A percentile compares a stretch with the other conserved stretches of the same genome.
Conservation (phyloP, 148 eudicot species). For the Persicaria tinctoria region DNA sequence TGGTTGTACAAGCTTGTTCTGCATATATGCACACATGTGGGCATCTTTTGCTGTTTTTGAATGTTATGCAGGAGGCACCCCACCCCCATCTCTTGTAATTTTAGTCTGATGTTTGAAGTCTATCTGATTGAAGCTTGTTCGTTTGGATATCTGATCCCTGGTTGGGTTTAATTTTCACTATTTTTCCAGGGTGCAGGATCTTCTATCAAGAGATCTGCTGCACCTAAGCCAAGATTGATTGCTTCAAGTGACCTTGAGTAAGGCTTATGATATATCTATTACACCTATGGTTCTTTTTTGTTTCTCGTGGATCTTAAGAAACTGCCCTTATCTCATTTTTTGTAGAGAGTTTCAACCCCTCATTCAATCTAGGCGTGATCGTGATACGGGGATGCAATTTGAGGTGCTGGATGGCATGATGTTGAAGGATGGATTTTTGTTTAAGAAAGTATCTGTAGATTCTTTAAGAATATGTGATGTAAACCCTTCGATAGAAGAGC, state of each 20-base stretch:
- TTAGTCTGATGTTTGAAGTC: background rate
- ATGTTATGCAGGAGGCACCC: background rate
- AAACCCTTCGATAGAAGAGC: constrained; percentile 74
- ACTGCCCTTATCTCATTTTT: constrained; percentile 11
- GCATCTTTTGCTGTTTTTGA: background rate
- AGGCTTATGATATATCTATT: constrained; percentile 16
- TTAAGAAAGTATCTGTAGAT: constrained; percentile 67
- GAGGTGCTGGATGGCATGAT: constrained; percentile 81
- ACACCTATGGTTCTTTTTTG: background rate
- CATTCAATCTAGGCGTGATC: constrained; percentile 73
- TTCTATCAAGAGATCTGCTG: constrained; percentile 41
- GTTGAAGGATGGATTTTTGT: constrained; percentile 88
- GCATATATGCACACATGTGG: background rate
- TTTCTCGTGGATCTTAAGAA: constrained; percentile 9
- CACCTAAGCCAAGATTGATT: constrained; percentile 75
- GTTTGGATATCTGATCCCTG: background rate
- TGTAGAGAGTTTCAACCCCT: constrained; percentile 92
- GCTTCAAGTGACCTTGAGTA: constrained; percentile 88
- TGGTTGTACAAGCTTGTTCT: background rate
- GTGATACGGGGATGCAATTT: constrained; percentile 64
- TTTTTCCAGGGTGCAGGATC: constrained; percentile 70
- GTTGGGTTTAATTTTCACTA: background rate
- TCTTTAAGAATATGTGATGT: constrained; percentile 77
- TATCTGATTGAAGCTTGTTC: background rate
- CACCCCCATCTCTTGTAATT: background rate